Evolutionary conservation across 1,139 yeast species (phyloP).

Genomic region (Nadsonia starkeyi-henricii): DNA sequence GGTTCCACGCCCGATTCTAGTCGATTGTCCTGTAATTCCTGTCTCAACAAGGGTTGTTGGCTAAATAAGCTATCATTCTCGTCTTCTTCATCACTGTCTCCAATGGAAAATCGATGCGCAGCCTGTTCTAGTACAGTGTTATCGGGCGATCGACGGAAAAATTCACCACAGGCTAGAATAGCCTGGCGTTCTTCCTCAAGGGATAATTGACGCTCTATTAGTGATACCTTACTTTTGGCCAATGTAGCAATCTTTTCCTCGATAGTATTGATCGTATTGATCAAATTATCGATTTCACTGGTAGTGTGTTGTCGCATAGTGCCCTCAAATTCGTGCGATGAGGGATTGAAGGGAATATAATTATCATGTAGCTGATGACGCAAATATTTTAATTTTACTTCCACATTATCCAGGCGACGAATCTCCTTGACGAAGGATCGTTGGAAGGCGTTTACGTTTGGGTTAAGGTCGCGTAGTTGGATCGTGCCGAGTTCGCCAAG

Average conservation of each 20-base stretch:
- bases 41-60: conserved; percentile 14
- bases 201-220: conserved; percentile 41
- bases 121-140: conserved; percentile 15
- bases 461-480: conserved; percentile 79
- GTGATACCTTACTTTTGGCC: conserved; percentile 39
- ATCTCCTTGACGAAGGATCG: conserved; percentile 76
- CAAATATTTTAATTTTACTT: conserved; percentile 38
- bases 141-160: conserved; percentile 19
- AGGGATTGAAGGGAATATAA: conserved; percentile 17
- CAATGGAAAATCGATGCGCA: conserved; percentile 16
- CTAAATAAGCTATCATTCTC: conserved; percentile 24
- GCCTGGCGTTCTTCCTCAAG: conserved; percentile 54
- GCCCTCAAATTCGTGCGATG: conserved; percentile 6
- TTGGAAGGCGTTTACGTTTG: conserved; percentile 67
- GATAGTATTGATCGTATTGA: conserved; percentile 46
- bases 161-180: conserved; percentile 51
- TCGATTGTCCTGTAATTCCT: conserved; percentile 10
- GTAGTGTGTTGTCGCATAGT: conserved; percentile 25
- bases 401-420: conserved; percentile 48
- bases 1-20: conserved; percentile 4
- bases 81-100: conserved; percentile 19
- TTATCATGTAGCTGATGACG: conserved; percentile 16
- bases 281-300: conserved; percentile 62
- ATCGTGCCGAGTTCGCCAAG: conserved; percentile 73
- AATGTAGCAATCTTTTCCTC: conserved; percentile 47